phyloP scores from a whole-genome alignment of 2,329 filamentous ascomycete genomes.

The Pseudocercospora macadamiae region DNA sequence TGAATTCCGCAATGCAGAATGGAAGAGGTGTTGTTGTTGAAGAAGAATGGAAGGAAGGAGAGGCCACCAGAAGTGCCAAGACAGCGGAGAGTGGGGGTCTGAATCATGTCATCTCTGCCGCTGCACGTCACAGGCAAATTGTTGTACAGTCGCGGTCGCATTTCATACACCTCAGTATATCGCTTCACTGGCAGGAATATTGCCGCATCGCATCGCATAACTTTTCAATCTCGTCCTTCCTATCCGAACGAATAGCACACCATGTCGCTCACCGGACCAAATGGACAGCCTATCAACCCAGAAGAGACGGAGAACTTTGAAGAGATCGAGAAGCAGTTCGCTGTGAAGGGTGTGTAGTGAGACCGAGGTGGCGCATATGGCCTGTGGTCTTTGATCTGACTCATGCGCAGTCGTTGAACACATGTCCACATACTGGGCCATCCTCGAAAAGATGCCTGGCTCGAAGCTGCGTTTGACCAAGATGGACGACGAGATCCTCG shows the following conservation, averaged over 20 bases:
- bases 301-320: conserved; percentile 66
- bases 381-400: not conserved
- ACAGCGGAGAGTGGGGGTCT: not conserved
- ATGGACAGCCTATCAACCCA: conserved; percentile 39
- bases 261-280: conserved; percentile 32
- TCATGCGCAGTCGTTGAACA: conserved; percentile 74
- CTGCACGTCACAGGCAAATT: not conserved
- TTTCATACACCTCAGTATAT: not conserved
- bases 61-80: not conserved
- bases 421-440: conserved; percentile 94
- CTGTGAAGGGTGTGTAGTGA: conserved; percentile 74
- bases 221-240: not conserved
- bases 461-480: conserved; percentile 90
- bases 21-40: no score
- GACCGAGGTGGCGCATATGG: not conserved
- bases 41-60: not conserved
- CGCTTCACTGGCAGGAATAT: not conserved
- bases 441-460: conserved; percentile 87
- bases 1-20: no score
- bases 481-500: conserved; percentile 91
- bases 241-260: not conserved
- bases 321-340: conserved; percentile 97
- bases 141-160: not conserved
- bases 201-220: not conserved
- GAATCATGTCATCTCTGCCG: not conserved